These are phyloP conservation scores for Huntiella savannae DNA, from an alignment of 2,329 filamentous ascomycete species.

Conservation along the genomic window DNA sequence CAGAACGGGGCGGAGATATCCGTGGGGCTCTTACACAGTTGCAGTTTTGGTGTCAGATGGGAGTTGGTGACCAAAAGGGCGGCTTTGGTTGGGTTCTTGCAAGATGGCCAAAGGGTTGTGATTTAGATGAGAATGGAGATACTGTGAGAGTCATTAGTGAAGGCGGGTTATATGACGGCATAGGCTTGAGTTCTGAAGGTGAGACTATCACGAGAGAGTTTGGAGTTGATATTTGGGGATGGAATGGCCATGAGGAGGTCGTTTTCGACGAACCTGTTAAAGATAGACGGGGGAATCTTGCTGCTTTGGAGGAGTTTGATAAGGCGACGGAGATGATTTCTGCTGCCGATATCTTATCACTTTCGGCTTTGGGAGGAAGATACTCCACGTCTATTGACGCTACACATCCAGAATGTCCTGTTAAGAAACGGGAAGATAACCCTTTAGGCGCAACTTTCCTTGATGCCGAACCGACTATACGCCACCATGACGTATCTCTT, in stretches of 20 bases:
- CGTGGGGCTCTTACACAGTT: conserved; percentile 68
- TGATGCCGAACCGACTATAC: conserved; percentile 22
- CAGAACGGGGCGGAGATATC: conserved; percentile 50
- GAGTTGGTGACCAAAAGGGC: conserved; percentile 69
- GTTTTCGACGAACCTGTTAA: conserved; percentile 11
- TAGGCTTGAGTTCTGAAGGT: conserved; percentile 51
- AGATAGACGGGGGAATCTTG: conserved; percentile 14
- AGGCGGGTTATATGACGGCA: conserved; percentile 55
- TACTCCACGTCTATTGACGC: conserved; percentile 37
- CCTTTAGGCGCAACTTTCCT: conserved; percentile 29
- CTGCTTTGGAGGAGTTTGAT: conserved; percentile 30
- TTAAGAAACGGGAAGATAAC: conserved; percentile 30
- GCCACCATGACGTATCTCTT: conserved; percentile 14
- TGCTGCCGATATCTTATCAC: conserved; percentile 41
- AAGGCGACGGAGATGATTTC: conserved; percentile 42
- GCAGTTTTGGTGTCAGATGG: conserved; percentile 94
- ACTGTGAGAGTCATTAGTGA: conserved; percentile 63
- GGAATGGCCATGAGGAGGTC: conserved; percentile 19
- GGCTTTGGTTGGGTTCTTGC: conserved; percentile 81
- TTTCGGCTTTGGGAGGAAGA: conserved; percentile 14
- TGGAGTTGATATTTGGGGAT: conserved; percentile 42
- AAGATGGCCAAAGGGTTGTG: conserved; percentile 52
- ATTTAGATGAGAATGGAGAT: conserved; percentile 47
- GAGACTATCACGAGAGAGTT: conserved; percentile 48
- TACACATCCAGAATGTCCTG: conserved; percentile 36